These are phyloP conservation scores for Macrotyloma uniflorum DNA, from an alignment of 306 rosid species.

Conservation along the genomic window DNA sequence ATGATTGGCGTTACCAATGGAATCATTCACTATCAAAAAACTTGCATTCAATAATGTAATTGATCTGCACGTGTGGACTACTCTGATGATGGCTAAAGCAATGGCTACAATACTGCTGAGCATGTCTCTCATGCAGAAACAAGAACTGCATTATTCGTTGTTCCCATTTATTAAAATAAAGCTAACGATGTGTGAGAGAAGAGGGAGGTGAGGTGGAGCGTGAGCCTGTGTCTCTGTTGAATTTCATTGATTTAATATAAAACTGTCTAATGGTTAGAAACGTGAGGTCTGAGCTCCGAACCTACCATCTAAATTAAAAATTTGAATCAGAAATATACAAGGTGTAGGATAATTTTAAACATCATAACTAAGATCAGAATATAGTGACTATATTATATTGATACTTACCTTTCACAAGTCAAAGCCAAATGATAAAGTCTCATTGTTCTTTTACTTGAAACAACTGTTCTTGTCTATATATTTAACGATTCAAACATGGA, in stretches of 20 bases:
- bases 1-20: constrained; percentile 12
- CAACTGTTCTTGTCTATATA: too few species aligned
- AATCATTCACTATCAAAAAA: neutral
- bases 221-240: neutral
- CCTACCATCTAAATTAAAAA: too few species aligned
- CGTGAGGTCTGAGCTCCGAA: too few species aligned
- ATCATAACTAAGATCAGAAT: too few species aligned
- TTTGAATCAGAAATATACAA: too few species aligned
- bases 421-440: too few species aligned
- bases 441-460: too few species aligned
- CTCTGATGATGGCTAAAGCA: neutral
- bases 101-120: neutral
- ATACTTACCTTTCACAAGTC: too few species aligned
- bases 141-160: neutral
- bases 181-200: neutral
- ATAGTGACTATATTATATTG: too few species aligned
- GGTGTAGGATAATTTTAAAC: too few species aligned
- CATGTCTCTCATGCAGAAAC: neutral
- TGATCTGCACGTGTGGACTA: neutral
- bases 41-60: neutral
- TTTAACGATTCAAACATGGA: too few species aligned
- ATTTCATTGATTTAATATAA: neutral
- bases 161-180: neutral
- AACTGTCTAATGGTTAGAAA: neutral
- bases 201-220: neutral